Conservation (phyloP, 208 protist species). For the Crithidia sp. region DNA sequence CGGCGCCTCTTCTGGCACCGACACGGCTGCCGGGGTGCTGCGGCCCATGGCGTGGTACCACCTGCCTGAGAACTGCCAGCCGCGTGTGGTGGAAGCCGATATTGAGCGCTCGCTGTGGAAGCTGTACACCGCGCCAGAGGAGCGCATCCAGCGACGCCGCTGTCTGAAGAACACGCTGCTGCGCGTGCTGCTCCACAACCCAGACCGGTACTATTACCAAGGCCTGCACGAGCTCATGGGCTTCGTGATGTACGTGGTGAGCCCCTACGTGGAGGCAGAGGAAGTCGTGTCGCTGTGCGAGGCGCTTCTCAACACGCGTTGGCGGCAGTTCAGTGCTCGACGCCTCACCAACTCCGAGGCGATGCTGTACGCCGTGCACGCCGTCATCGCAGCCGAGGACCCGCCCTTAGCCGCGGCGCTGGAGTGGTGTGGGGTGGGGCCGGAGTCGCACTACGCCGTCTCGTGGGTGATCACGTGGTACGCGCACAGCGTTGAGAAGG, state of each 20-base stretch:
- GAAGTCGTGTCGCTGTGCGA: conserved; percentile 67
- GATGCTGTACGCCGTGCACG: conserved; percentile 81
- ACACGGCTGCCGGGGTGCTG: conserved; percentile 6
- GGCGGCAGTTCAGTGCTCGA: conserved; percentile 58
- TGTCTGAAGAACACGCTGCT: conserved; percentile 60
- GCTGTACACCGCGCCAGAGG: conserved; percentile 58
- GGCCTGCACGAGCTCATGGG: conserved; percentile 88
- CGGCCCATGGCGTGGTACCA: conserved; percentile 26
- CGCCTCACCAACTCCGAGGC: conserved; percentile 66
- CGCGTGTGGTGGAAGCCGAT: conserved; percentile 76
- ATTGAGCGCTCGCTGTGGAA: conserved; percentile 80
- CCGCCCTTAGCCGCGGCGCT: conserved; percentile 56
- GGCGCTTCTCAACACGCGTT: conserved; percentile 61
- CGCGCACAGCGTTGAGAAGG: conserved; percentile 58
- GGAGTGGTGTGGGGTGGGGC: conserved; percentile 72
- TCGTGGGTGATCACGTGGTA: conserved; percentile 92
- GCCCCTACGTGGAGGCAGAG: conserved; percentile 38
- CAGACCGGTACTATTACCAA: conserved; percentile 81
- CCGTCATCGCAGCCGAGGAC: conserved; percentile 65
- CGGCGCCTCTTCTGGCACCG: conserved; percentile 2
- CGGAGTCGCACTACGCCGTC: conserved; percentile 87
- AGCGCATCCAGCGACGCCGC: conserved; percentile 54
- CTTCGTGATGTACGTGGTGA: conserved; percentile 78
- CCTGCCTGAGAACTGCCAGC: conserved; percentile 81
- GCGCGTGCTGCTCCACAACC: conserved; percentile 59